A percentile compares a stretch with the other conserved stretches of the same genome.
phyloP scores from a whole-genome alignment of 345 rosid species.

The Anacardium occidentale region DNA sequence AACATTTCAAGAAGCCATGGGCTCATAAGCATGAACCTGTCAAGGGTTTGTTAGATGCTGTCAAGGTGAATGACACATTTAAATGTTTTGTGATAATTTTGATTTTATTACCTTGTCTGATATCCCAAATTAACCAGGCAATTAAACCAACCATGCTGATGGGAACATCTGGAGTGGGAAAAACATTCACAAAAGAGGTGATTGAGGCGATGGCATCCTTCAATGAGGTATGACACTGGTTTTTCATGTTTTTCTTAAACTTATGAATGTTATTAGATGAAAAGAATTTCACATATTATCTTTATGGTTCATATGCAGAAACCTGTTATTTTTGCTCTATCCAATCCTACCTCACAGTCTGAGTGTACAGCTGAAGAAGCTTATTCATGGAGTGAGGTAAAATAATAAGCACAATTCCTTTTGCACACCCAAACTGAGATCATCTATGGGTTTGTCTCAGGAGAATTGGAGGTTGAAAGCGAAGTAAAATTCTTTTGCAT shows the following conservation, averaged over 20 bases:
- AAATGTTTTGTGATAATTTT: background rate
- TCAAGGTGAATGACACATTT: conserved; percentile 45
- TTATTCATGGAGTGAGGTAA: conserved; percentile 83
- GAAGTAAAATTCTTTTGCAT: background rate
- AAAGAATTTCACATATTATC: conserved; percentile 9
- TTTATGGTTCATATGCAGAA: conserved; percentile 47
- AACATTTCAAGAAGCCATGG: conserved; percentile 95
- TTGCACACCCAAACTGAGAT: background rate
- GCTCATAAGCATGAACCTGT: conserved; percentile 84
- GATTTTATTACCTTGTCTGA: background rate
- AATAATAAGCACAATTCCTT: background rate
- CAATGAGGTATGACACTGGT: conserved; percentile 62
- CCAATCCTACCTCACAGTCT: conserved; percentile 94
- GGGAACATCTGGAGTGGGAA: conserved; percentile 94
- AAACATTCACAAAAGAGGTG: conserved; percentile 87
- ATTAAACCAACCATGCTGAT: conserved; percentile 90
- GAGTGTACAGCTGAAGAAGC: conserved; percentile 99
- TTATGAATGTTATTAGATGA: conserved; percentile 3
- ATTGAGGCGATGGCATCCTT: conserved; percentile 79
- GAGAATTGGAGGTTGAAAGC: background rate
- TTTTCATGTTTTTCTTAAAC: too few species aligned
- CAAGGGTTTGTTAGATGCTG: conserved; percentile 64
- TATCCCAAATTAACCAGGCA: conserved; percentile 41
- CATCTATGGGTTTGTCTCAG: background rate
- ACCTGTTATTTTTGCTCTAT: conserved; percentile 90